phyloP scores from a whole-genome alignment of 1,284 basidiomycete genomes.

The Fistulinella cinereoalba region DNA sequence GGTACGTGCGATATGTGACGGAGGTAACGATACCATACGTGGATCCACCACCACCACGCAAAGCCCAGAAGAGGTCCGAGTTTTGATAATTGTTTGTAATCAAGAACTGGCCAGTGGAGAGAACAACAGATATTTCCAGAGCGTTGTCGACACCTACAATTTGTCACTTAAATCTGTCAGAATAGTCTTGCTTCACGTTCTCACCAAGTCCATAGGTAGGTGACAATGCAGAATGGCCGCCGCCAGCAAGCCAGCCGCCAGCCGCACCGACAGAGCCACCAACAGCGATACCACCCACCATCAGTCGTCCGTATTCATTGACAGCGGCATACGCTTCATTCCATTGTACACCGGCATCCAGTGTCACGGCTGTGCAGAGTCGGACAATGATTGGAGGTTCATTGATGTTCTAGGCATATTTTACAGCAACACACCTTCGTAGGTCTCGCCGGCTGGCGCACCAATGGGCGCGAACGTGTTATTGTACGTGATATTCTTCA shows the following conservation, averaged over 20 bases:
- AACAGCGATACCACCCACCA: conserved; percentile 32
- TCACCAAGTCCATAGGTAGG: conserved; percentile 44
- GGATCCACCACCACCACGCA: conserved; percentile 50
- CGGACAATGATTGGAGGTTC: no score
- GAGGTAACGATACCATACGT: conserved; percentile 22
- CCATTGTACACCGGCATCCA: conserved; percentile 49
- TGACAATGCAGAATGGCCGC: conserved; percentile 42
- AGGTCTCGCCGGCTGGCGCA: conserved; percentile 17
- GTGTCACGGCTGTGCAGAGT: conserved; percentile 36
- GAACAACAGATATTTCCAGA: conserved; percentile 25
- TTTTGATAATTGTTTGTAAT: conserved; percentile 14
- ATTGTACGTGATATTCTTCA: conserved; percentile 36
- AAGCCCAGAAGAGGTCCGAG: conserved; percentile 43
- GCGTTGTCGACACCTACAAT: conserved; percentile 42
- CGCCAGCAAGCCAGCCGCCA: conserved; percentile 43
- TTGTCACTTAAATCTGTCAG: background rate
- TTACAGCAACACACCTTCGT: conserved; percentile 13
- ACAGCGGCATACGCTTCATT: conserved; percentile 41
- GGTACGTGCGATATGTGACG: conserved; percentile 30
- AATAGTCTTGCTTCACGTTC: no score
- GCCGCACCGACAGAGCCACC: conserved; percentile 41
- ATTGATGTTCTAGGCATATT: no score
- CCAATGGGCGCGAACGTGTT: conserved; percentile 33
- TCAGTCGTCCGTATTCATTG: conserved; percentile 31
- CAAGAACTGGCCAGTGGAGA: conserved; percentile 18